Evolutionary conservation across 208 protist species (phyloP).

Genomic region (Zelonia costaricensis): DNA sequence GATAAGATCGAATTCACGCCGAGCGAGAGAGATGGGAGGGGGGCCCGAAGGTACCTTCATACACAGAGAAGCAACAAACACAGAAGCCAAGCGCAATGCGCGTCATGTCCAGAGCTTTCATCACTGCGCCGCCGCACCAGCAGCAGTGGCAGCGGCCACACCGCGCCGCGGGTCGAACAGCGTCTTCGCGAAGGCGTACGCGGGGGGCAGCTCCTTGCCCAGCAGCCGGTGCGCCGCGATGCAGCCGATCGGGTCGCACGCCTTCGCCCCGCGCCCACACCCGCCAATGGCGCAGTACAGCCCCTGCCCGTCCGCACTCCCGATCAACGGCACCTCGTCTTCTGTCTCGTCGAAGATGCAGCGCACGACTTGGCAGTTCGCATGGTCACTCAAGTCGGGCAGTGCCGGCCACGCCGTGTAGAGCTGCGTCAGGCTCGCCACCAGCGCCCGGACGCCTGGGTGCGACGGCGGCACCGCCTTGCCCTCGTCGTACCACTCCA

Average conservation of each 20-base stretch:
- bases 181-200: background rate
- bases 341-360: constrained; percentile 28
- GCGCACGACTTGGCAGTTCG: constrained; percentile 15
- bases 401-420: constrained; percentile 22
- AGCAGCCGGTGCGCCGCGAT: constrained; percentile 27
- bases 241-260: constrained; percentile 33
- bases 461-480: constrained; percentile 3
- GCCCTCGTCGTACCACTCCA: constrained; percentile 21
- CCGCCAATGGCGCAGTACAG: constrained; percentile 25
- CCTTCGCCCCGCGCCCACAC: constrained; percentile 23
- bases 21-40: too few relatives aligned
- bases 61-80: too few relatives aligned
- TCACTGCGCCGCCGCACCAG: too few relatives aligned
- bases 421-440: background rate
- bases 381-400: background rate
- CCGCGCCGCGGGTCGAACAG: background rate
- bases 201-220: constrained; percentile 15
- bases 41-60: too few relatives aligned
- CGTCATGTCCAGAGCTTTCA: too few relatives aligned
- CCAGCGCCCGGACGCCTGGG: constrained; percentile 7
- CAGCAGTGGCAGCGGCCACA: too few relatives aligned
- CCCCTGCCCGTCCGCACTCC: constrained; percentile 16
- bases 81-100: too few relatives aligned
- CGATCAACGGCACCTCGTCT: constrained; percentile 13
- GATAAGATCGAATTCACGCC: too few relatives aligned